A percentile compares a stretch with the other conserved stretches of the same genome.
Evolutionary conservation across 805 yeast genomes (phyloP).

Genomic region (Sugiyamaella lignohabitans): DNA sequence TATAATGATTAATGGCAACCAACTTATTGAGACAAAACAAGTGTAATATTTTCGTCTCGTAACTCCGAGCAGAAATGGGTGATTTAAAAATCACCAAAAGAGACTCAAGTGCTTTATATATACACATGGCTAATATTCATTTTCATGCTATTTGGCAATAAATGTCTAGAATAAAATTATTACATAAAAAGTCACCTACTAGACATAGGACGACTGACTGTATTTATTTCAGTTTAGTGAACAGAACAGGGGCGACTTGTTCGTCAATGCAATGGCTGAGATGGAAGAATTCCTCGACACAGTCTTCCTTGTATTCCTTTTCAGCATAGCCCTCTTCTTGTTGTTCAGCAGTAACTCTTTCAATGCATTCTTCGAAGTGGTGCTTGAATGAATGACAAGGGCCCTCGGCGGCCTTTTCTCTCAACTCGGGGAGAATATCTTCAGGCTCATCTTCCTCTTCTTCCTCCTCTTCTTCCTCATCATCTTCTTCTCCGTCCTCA

Average conservation of each 20-base stretch:
- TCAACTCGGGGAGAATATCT: slow-evolving; percentile 60
- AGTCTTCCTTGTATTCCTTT: slow-evolving; percentile 84
- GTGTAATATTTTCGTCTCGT: too few species aligned
- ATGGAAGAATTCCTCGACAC: slow-evolving; percentile 98
- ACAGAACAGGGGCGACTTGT: slow-evolving; percentile 84
- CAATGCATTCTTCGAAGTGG: slow-evolving; percentile 91
- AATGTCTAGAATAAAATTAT: too few species aligned
- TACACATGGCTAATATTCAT: too few species aligned
- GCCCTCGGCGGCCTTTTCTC: slow-evolving; percentile 63
- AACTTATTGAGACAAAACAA: too few species aligned
- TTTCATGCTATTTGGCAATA: too few species aligned
- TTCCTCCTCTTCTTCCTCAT: slow-evolving; percentile 52
- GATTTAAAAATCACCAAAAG: too few species aligned
- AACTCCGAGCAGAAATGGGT: too few species aligned
- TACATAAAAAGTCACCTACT: too few species aligned
- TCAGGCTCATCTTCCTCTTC: slow-evolving; percentile 64
- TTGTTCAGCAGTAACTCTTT: slow-evolving; percentile 83
- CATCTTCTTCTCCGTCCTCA: slow-evolving; percentile 43
- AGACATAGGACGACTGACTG: too few species aligned
- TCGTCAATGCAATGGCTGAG: slow-evolving; percentile 88
- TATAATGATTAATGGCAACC: too few species aligned
- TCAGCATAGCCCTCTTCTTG: slow-evolving; percentile 81
- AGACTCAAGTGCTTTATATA: too few species aligned
- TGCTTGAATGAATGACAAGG: slow-evolving; percentile 70
- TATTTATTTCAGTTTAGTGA: slow-evolving; percentile 69